Evolutionary conservation across 805 yeast species (phyloP).

Genomic region (Nadsonia fulvescens): DNA sequence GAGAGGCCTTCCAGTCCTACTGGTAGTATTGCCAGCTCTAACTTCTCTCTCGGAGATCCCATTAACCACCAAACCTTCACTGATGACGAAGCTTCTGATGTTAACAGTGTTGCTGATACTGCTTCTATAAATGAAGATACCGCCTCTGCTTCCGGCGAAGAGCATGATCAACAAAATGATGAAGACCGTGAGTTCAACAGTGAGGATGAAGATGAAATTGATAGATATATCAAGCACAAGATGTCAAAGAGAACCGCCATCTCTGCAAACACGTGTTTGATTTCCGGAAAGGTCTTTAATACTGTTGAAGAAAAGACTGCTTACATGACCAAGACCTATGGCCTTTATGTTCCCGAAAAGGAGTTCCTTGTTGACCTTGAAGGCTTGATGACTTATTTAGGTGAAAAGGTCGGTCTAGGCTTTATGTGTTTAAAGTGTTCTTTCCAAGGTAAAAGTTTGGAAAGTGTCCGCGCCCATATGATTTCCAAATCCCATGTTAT

Average conservation of each 20-base stretch:
- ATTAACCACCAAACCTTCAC: slow-evolving; percentile 7
- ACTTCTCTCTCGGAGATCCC: slow-evolving; percentile 14
- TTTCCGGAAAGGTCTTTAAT: slow-evolving; percentile 29
- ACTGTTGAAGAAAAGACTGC: slow-evolving; percentile 41
- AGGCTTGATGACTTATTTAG: slow-evolving; percentile 61
- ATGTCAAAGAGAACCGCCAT: slow-evolving; percentile 13
- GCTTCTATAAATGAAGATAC: background rate
- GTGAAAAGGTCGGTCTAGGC: slow-evolving; percentile 68
- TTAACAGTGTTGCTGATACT: background rate
- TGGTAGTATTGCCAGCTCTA: slow-evolving; percentile 10
- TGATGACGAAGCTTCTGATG: slow-evolving; percentile 5
- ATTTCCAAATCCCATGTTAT: slow-evolving; percentile 68
- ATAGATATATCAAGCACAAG: slow-evolving; percentile 12
- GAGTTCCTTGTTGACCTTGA: slow-evolving; percentile 45
- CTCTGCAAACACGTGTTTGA: slow-evolving; percentile 21
- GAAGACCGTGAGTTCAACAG: slow-evolving; percentile 1
- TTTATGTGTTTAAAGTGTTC: slow-evolving; percentile 68
- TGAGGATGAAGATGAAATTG: slow-evolving; percentile 12
- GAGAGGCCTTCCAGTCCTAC: slow-evolving; percentile 6
- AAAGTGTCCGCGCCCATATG: slow-evolving; percentile 84
- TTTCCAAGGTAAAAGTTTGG: slow-evolving; percentile 69
- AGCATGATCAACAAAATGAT: background rate
- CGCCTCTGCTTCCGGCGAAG: background rate
- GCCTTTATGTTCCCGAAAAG: slow-evolving; percentile 75
- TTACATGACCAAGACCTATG: slow-evolving; percentile 70